Conservation (phyloP, 805 yeast genomes). For the Wickerhamiella alocasiicola region DNA sequence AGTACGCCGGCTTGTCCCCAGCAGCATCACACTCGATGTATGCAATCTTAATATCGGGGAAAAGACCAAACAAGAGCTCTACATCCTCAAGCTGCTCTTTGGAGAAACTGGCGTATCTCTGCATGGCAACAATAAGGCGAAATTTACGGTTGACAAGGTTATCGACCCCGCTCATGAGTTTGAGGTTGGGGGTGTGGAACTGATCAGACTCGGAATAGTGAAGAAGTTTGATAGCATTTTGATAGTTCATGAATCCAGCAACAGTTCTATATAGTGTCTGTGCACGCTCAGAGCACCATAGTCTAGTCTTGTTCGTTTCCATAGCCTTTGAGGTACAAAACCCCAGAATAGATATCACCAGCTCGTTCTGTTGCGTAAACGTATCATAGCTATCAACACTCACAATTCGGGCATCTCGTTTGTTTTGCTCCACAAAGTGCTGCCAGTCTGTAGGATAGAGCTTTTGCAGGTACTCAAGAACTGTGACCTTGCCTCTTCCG, state of each 20-base stretch:
- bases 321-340: constrained; percentile 18
- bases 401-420: constrained; percentile 21
- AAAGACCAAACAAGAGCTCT: constrained; percentile 67
- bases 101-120: constrained; percentile 58
- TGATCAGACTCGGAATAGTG: constrained; percentile 51
- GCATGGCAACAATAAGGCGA: constrained; percentile 75
- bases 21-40: constrained; percentile 14
- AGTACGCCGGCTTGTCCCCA: constrained; percentile 32
- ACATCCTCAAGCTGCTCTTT: constrained; percentile 61
- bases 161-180: constrained; percentile 25
- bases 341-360: constrained; percentile 18
- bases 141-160: constrained; percentile 75
- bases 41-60: constrained; percentile 55
- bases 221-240: constrained; percentile 56
- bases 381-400: constrained; percentile 3
- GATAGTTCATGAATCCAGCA: constrained; percentile 73
- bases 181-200: constrained; percentile 26
- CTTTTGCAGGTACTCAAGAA: constrained; percentile 67
- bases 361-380: constrained; percentile 20
- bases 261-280: constrained; percentile 77
- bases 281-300: constrained; percentile 77
- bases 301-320: constrained; percentile 47
- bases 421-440: constrained; percentile 64
- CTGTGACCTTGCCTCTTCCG: constrained; percentile 48
- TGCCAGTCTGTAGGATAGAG: constrained; percentile 71